These are phyloP conservation scores for Calocybe gangraenosa DNA, from an alignment of 768 basidiomycete species.

Conservation along the genomic window DNA sequence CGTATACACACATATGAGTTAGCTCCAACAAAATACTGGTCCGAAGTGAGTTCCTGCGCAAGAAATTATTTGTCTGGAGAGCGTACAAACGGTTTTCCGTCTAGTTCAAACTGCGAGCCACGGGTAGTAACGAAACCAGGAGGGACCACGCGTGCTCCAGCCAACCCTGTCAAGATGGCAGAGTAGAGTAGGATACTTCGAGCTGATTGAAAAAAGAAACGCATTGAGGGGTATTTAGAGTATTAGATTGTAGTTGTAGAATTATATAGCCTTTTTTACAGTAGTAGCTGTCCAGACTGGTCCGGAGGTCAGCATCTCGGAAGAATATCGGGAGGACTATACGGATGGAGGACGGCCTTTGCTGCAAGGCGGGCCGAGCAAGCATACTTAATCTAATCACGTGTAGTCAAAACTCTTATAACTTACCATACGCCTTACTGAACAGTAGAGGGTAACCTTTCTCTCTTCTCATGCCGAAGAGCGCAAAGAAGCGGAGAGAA, in stretches of 20 bases:
- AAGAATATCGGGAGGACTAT: constrained; percentile 16
- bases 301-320: constrained; percentile 12
- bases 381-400: too few relatives aligned
- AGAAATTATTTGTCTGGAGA: not conserved
- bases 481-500: constrained; percentile 80
- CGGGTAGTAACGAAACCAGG: constrained; percentile 41
- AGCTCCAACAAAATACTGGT: constrained; percentile 42
- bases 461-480: constrained; percentile 66
- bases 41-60: constrained; percentile 17
- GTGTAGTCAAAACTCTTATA: too few relatives aligned
- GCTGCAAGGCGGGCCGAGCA: not conserved
- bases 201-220: constrained; percentile 1
- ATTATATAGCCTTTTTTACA: not conserved
- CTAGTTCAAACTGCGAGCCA: constrained; percentile 36
- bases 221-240: constrained; percentile 6
- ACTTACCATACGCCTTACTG: too few relatives aligned
- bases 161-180: constrained; percentile 3
- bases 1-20: constrained; percentile 43
- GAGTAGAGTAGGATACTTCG: constrained; percentile 11
- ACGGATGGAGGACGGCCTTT: too few relatives aligned
- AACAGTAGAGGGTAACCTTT: too few relatives aligned
- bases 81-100: constrained; percentile 49
- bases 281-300: too few relatives aligned
- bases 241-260: not conserved
- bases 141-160: constrained; percentile 17